phyloP scores from a whole-genome alignment of 169 alveolate genomes.

The Plasmodium berghei region DNA sequence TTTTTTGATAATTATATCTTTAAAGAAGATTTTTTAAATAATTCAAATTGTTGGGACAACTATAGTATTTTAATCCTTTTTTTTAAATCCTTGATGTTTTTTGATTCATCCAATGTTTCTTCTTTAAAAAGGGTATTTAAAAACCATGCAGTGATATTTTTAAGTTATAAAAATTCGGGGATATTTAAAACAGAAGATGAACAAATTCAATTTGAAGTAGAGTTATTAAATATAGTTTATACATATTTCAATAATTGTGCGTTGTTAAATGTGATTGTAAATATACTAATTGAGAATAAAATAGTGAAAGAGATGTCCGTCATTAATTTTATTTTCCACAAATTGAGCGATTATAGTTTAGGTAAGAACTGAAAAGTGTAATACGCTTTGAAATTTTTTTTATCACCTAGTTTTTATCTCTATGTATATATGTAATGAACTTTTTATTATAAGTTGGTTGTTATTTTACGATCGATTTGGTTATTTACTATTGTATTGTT shows the following conservation, averaged over 20 bases:
- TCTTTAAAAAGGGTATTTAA: constrained; percentile 45
- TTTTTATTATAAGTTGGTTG: neutral
- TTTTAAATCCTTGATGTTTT: constrained; percentile 60
- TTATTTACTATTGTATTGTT: neutral
- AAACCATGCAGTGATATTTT: constrained; percentile 55
- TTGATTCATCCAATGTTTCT: constrained; percentile 71
- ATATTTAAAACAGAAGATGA: constrained; percentile 38
- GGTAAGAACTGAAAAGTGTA: constrained; percentile 16
- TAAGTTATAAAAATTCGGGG: constrained; percentile 49
- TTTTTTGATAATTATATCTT: constrained; percentile 28
- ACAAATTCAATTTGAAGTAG: constrained; percentile 27
- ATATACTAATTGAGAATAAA: constrained; percentile 36
- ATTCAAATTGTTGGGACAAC: constrained; percentile 42
- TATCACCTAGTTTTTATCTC: neutral
- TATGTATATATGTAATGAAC: neutral
- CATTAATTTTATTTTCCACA: constrained; percentile 42
- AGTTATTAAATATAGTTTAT: constrained; percentile 41
- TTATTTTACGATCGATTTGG: neutral
- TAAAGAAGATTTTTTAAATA: constrained; percentile 35
- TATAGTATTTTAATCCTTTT: constrained; percentile 53
- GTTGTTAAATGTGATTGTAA: constrained; percentile 43
- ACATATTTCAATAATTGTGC: constrained; percentile 54
- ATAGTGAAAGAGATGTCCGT: constrained; percentile 63
- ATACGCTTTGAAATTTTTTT: neutral
- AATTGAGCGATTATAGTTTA: constrained; percentile 41